Evolutionary conservation across 2,329 filamentous ascomycete species (phyloP), one percentile per base, ranked within the genome.

Genomic region (Ceratocystis harringtonii): DNA sequence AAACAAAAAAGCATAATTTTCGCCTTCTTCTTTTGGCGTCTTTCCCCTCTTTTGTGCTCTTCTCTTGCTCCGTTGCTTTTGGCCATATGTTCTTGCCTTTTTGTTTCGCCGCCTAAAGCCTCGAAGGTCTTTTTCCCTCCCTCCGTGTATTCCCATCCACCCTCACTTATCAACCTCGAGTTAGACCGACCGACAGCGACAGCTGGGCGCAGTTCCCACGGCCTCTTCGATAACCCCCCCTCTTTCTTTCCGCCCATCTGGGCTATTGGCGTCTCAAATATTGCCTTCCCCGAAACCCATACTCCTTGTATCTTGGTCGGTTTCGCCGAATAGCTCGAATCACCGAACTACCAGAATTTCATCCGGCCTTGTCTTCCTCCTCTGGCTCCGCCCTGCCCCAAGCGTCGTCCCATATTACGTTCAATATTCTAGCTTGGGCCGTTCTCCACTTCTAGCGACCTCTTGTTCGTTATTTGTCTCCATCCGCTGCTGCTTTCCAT

Each of bases 401-500:
- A 36, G 55, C 28, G 25, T 36, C 55, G 12, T 4, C 12, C 36
- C 36, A 41, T 41, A 41, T 41, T 41, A 41, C 36, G 36, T 41
- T 41, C 36, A 41, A 58, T 58, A 58, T n/a, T 30, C 55, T 15
- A 30, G 55, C 36, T 43, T 17, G 43, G 15, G 28, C 19, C 36
- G 5, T 36, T 36, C 55, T 28, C 55, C 55, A 58, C 43, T 32
- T 22, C 10, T n/a, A 22, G 43, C 45, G 45, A 62, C 58, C 50
- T 58, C n/a, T 41, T 25, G 15, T 41, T 48, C 12, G 19, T 36
- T 55, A 41, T 55, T 25, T 41, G 30, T 15, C 28, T 63, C 48
- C 52, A 19, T n/a, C 61, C 19, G 12, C 48, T 45, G 44, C 60
- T 63, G 30, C 22, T 36, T 25, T n/a, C 48, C 28, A 65, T 64